A percentile compares a stretch with the other conserved stretches of the same genome.
phyloP scores from a whole-genome alignment of 176 grass and related monocot genomes.

The Lolium multiflorum region DNA sequence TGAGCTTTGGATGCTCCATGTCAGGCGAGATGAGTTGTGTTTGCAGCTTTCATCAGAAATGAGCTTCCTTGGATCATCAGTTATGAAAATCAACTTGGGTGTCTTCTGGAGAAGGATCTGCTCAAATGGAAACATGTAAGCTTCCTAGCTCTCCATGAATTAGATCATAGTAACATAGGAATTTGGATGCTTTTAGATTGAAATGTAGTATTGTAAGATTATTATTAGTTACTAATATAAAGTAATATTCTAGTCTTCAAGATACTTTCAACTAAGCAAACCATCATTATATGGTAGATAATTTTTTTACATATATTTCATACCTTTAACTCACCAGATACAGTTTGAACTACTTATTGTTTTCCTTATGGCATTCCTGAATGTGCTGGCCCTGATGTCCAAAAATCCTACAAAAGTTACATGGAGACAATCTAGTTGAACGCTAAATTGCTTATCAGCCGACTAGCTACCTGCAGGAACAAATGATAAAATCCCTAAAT shows the following conservation, averaged over 20 bases:
- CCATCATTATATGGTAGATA: not conserved
- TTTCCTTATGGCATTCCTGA: not conserved
- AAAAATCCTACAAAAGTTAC: not conserved
- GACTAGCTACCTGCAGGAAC: not conserved
- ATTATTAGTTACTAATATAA: constrained; percentile 4
- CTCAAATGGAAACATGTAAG: constrained; percentile 32
- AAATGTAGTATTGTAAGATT: not conserved
- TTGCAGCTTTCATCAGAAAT: not conserved
- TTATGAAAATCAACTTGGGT: not conserved
- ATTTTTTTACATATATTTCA: not conserved
- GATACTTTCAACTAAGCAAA: not conserved
- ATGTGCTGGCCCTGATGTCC: not conserved
- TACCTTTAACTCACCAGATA: no score
- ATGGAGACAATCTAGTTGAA: not conserved
- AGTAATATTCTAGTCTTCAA: not conserved
- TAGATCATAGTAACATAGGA: not conserved
- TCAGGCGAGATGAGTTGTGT: not conserved
- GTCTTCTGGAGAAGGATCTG: not conserved
- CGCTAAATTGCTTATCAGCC: not conserved
- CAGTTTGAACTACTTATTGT: not conserved
- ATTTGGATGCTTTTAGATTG: not conserved
- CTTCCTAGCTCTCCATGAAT: not conserved
- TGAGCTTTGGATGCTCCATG: not conserved
- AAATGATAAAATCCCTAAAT: not conserved
- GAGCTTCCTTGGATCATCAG: not conserved